Conservation (phyloP, 23 red algal genomes). For the Chondrus crispus region DNA sequence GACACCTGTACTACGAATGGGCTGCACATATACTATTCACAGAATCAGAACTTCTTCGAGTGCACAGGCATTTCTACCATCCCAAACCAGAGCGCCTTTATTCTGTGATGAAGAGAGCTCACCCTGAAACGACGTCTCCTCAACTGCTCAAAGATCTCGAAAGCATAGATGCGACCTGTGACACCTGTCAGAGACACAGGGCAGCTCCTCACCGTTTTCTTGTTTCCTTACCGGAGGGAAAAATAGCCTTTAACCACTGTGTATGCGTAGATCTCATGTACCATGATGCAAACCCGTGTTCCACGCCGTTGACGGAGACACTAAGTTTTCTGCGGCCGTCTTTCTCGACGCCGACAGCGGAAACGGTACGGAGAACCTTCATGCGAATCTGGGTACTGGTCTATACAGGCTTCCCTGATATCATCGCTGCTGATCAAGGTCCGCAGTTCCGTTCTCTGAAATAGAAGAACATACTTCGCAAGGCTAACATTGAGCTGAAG, state of each 20-base stretch:
- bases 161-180: no score
- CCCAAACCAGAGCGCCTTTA: conserved; percentile 9
- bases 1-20: conserved; percentile 13
- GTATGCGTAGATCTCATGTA: no score
- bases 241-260: no score
- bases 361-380: background rate
- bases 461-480: background rate
- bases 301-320: conserved; percentile 15
- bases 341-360: background rate
- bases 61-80: conserved; percentile 21
- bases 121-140: no score
- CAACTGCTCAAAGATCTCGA: no score
- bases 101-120: background rate
- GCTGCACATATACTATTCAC: background rate
- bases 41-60: background rate
- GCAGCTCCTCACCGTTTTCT: no score
- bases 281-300: no score
- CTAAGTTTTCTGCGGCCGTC: background rate
- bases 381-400: background rate
- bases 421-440: background rate
- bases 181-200: no score
- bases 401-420: background rate
- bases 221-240: no score
- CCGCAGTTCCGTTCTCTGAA: background rate
- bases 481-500: background rate